Evolutionary conservation across 1,284 basidiomycete species (phyloP).

Genomic region (Trametes pubescens): DNA sequence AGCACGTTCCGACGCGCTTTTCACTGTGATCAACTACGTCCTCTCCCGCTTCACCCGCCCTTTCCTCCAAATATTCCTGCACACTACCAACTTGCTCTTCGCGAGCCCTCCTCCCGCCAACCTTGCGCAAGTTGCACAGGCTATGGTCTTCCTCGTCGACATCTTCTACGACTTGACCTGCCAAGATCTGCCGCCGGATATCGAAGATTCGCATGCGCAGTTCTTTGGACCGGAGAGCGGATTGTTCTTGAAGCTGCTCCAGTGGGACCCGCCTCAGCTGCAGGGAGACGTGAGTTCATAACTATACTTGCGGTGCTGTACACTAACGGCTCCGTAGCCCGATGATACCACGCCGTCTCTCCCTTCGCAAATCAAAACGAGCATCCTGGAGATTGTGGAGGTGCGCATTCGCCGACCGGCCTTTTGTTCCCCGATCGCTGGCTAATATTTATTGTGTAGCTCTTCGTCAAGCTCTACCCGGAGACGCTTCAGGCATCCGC

Average conservation of each 20-base stretch:
- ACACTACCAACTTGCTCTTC: constrained; percentile 63
- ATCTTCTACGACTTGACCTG: constrained; percentile 95
- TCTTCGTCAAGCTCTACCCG: constrained; percentile 92
- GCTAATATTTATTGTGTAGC: constrained; percentile 48
- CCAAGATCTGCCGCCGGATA: constrained; percentile 94
- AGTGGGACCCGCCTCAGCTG: constrained; percentile 79
- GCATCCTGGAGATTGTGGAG: constrained; percentile 91
- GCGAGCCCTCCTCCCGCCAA: constrained; percentile 51
- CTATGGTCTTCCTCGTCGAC: constrained; percentile 82
- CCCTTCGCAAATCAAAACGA: constrained; percentile 87
- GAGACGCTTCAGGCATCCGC: constrained; percentile 80
- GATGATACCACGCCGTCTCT: constrained; percentile 88
- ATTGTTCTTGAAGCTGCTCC: constrained; percentile 81
- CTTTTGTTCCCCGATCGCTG: background rate
- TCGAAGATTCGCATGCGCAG: constrained; percentile 88
- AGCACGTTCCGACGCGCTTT: constrained; percentile 89
- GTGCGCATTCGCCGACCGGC: constrained; percentile 44
- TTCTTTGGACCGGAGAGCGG: constrained; percentile 80
- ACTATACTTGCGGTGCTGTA: constrained; percentile 10
- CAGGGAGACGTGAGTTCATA: constrained; percentile 70
- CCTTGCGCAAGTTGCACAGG: constrained; percentile 67
- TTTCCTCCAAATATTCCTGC: constrained; percentile 85
- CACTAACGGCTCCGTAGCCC: constrained; percentile 55
- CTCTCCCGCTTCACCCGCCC: constrained; percentile 85
- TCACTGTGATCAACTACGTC: constrained; percentile 93